phyloP scores from a whole-genome alignment of 2,329 filamentous ascomycete species.

The Neofusicoccum parvum region DNA sequence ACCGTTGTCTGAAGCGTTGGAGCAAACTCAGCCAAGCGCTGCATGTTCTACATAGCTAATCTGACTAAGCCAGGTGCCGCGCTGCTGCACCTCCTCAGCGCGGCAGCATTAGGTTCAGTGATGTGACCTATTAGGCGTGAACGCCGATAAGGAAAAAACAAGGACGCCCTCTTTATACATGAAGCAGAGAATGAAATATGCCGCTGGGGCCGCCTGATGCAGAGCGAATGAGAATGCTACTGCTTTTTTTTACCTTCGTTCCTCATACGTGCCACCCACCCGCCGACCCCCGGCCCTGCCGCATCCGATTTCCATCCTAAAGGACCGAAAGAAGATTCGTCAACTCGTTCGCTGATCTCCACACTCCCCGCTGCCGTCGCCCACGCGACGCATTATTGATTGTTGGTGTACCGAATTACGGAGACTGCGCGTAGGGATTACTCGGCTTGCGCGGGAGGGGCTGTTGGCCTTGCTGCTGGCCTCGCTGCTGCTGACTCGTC shows the following conservation, averaged over 20 bases:
- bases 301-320: background rate
- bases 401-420: background rate
- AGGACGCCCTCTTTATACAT: background rate
- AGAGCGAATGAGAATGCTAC: background rate
- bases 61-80: slow-evolving; percentile 4
- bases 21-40: background rate
- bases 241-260: background rate
- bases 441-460: background rate
- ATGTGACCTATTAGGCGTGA: background rate
- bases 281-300: background rate
- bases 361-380: background rate
- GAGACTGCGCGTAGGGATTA: background rate
- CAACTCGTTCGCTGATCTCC: background rate
- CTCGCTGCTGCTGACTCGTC: slow-evolving; percentile 1
- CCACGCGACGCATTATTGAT: background rate
- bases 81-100: background rate
- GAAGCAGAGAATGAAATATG: background rate
- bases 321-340: slow-evolving; percentile 17
- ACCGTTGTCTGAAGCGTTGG: background rate
- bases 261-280: background rate
- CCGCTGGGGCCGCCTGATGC: slow-evolving; percentile 3
- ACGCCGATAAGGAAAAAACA: background rate
- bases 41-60: slow-evolving; percentile 12
- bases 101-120: background rate
- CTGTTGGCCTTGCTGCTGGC: slow-evolving; percentile 6